A percentile compares a stretch with the other conserved stretches of the same genome.
Conservation (phyloP, 768 basidiomycete genomes). For the Coprinellus micaceus region DNA sequence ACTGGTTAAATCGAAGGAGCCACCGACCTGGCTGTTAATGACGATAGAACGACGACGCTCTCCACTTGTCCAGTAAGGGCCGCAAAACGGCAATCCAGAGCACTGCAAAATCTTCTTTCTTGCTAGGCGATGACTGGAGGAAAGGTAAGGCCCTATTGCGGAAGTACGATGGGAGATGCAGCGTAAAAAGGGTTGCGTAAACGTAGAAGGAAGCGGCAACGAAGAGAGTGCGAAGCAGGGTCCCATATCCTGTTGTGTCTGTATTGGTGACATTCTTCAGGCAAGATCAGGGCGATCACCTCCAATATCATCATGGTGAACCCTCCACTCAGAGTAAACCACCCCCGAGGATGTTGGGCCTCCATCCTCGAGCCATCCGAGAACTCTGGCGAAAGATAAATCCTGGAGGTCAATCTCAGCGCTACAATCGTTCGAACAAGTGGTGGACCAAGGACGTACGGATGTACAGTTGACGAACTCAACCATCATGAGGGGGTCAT, state of each 20-base stretch:
- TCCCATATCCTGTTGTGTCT: too few relatives aligned
- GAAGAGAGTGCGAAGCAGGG: not conserved
- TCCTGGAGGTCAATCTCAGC: too few relatives aligned
- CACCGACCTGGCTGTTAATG: not conserved
- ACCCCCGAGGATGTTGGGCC: too few relatives aligned
- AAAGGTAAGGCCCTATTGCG: not conserved
- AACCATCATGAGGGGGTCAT: too few relatives aligned
- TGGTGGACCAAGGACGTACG: too few relatives aligned
- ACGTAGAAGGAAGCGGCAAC: not conserved
- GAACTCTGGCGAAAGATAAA: too few relatives aligned
- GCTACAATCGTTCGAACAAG: too few relatives aligned
- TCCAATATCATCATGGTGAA: too few relatives aligned
- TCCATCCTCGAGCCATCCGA: too few relatives aligned
- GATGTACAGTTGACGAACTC: too few relatives aligned
- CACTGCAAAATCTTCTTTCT: not conserved
- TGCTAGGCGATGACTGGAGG: not conserved
- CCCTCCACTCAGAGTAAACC: too few relatives aligned
- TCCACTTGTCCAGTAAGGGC: not conserved
- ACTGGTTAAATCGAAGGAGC: too few relatives aligned
- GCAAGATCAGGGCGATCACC: not conserved
- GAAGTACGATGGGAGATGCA: not conserved
- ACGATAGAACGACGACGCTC: not conserved
- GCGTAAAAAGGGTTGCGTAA: not conserved
- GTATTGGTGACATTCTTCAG: not conserved
- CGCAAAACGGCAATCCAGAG: not conserved